A percentile compares a stretch with the other conserved stretches of the same genome.
Conservation (phyloP, 768 basidiomycete species). For the Dendrothele bispora region DNA sequence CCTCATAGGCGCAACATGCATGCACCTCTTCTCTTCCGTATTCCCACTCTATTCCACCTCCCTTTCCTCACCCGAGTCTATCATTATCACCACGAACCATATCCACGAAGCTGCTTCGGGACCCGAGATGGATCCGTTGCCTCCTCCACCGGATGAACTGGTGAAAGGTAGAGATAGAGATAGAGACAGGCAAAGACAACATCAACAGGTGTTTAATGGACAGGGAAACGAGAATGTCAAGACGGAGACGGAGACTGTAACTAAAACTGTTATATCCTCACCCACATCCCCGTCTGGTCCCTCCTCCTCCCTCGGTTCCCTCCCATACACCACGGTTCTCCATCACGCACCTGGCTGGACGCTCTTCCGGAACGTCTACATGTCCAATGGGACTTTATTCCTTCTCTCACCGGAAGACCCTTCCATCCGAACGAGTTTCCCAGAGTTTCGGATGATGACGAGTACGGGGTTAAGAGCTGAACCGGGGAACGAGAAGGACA, state of each 20-base stretch:
- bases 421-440: conserved; percentile 30
- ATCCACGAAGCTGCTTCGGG: background rate
- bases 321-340: conserved; percentile 57
- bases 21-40: conserved; percentile 54
- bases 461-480: conserved; percentile 62
- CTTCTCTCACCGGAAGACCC: conserved; percentile 46
- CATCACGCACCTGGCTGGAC: conserved; percentile 85
- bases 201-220: background rate
- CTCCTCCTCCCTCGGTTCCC: conserved; percentile 4
- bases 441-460: conserved; percentile 58
- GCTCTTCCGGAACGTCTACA: conserved; percentile 78
- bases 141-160: background rate
- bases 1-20: conserved; percentile 54
- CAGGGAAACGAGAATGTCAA: conserved; percentile 18
- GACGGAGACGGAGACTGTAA: conserved; percentile 25
- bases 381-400: conserved; percentile 80
- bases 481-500: conserved; percentile 61
- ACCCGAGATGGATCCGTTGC: background rate
- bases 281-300: background rate
- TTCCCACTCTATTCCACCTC: conserved; percentile 33
- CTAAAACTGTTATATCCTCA: conserved; percentile 23
- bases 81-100: conserved; percentile 31
- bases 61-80: conserved; percentile 27
- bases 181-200: background rate
- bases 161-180: background rate